phyloP scores from a whole-genome alignment of 2,329 filamentous ascomycete species.

The Xylogone sp. region DNA sequence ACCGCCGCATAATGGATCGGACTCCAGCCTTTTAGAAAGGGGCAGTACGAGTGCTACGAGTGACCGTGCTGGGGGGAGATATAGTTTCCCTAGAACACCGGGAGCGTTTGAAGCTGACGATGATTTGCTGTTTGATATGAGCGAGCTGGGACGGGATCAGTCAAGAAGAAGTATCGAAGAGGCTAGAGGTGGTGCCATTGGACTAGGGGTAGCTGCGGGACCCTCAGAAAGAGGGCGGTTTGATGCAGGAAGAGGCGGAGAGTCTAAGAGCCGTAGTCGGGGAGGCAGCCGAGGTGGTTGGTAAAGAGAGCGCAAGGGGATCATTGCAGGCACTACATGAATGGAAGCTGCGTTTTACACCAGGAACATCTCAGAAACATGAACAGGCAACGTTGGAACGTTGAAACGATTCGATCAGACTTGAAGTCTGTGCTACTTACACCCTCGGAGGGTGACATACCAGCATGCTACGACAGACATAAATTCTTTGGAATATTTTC shows the following conservation, averaged over 20 bases:
- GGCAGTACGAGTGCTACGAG: slow-evolving; percentile 28
- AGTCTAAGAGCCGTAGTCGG: slow-evolving; percentile 24
- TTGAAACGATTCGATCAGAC: background rate
- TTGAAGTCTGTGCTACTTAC: background rate
- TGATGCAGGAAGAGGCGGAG: slow-evolving; percentile 19
- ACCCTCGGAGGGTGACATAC: background rate
- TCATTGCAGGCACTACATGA: background rate
- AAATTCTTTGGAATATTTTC: background rate
- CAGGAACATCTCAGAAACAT: no score
- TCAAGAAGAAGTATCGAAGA: slow-evolving; percentile 58
- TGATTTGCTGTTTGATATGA: slow-evolving; percentile 70
- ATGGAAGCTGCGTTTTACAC: background rate
- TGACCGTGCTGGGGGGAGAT: slow-evolving; percentile 33
- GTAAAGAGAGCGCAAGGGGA: slow-evolving; percentile 6
- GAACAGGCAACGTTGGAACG: no score
- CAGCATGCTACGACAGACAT: background rate
- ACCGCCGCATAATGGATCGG: slow-evolving; percentile 27
- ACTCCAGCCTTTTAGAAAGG: slow-evolving; percentile 29
- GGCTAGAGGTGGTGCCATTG: slow-evolving; percentile 22
- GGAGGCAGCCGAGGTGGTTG: slow-evolving; percentile 25
- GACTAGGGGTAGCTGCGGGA: slow-evolving; percentile 10
- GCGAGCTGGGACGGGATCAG: slow-evolving; percentile 58
- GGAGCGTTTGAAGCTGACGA: slow-evolving; percentile 54
- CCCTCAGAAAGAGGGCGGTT: slow-evolving; percentile 16
- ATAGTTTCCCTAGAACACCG: slow-evolving; percentile 39